Conservation (phyloP, 805 yeast species). For the Ogataea dorogensis region DNA sequence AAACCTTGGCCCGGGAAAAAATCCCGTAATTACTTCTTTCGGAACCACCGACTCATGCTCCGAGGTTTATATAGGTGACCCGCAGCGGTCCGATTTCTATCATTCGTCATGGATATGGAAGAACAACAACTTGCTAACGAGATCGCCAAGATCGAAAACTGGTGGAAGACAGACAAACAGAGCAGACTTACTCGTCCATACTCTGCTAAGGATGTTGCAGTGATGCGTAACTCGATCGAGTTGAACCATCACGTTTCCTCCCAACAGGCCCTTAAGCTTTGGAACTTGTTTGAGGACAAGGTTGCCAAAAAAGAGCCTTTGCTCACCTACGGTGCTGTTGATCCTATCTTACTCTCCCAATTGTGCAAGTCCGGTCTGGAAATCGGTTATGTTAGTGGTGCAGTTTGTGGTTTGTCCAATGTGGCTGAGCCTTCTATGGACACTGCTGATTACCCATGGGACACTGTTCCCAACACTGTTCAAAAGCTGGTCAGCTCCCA, state of each 20-base stretch:
- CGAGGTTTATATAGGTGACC: constrained; percentile 1
- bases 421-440: constrained; percentile 67
- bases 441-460: constrained; percentile 68
- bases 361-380: constrained; percentile 48
- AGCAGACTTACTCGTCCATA: constrained; percentile 49
- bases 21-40: constrained; percentile 7
- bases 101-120: constrained; percentile 3
- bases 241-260: constrained; percentile 44
- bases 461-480: constrained; percentile 66
- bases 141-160: constrained; percentile 37
- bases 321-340: constrained; percentile 59
- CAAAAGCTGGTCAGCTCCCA: constrained; percentile 60
- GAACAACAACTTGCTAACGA: constrained; percentile 15
- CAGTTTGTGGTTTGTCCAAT: constrained; percentile 58
- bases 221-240: constrained; percentile 51
- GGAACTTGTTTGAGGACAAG: constrained; percentile 42
- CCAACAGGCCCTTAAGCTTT: constrained; percentile 50
- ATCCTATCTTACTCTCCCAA: constrained; percentile 64
- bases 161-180: constrained; percentile 52
- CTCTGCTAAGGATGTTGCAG: constrained; percentile 49
- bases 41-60: neutral
- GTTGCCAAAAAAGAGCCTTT: constrained; percentile 46
- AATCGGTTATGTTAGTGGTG: constrained; percentile 56
- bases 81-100: neutral
- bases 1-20: too few relatives aligned